Evolutionary conservation across 164 flowering plant genomes (phyloP).

Genomic region (Tinospora cordifolia): DNA sequence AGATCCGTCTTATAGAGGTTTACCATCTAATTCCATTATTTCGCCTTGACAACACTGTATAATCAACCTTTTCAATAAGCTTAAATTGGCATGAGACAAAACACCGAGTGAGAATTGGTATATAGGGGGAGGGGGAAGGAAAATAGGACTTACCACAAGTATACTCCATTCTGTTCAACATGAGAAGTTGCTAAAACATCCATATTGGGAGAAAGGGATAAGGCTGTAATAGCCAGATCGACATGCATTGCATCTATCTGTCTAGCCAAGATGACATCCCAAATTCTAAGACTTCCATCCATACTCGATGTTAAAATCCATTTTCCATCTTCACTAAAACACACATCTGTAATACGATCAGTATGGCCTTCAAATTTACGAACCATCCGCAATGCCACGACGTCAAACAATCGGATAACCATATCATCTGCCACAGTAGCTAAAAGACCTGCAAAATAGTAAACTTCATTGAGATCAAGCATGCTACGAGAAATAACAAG

Average conservation of each 20-base stretch:
- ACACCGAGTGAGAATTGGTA: background rate
- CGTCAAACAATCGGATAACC: slow-evolving; percentile 72
- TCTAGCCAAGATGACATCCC: slow-evolving; percentile 91
- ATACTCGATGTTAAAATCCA: slow-evolving; percentile 95
- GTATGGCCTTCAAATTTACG: slow-evolving; percentile 92
- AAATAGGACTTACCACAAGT: slow-evolving; percentile 54
- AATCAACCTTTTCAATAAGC: too few species aligned
- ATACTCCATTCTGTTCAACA: slow-evolving; percentile 93
- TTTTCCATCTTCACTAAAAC: slow-evolving; percentile 98
- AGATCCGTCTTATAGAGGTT: too few species aligned
- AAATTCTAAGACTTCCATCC: slow-evolving; percentile 93
- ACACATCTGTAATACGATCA: slow-evolving; percentile 90
- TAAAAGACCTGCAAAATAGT: slow-evolving; percentile 55
- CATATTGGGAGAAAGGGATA: slow-evolving; percentile 92
- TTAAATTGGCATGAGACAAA: too few species aligned
- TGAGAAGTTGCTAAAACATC: slow-evolving; percentile 91
- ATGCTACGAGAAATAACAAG: background rate
- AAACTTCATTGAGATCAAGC: background rate
- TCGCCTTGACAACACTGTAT: too few species aligned
- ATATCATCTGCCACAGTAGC: slow-evolving; percentile 86
- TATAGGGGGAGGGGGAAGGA: background rate
- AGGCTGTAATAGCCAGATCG: slow-evolving; percentile 72
- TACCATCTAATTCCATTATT: too few species aligned
- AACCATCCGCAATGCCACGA: slow-evolving; percentile 70
- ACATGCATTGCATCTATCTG: slow-evolving; percentile 87